A percentile compares a stretch with the other conserved stretches of the same genome.
These are phyloP conservation scores for Amaranthus cruentus DNA, from an alignment of 148 eudicot species.

Conservation along the genomic window DNA sequence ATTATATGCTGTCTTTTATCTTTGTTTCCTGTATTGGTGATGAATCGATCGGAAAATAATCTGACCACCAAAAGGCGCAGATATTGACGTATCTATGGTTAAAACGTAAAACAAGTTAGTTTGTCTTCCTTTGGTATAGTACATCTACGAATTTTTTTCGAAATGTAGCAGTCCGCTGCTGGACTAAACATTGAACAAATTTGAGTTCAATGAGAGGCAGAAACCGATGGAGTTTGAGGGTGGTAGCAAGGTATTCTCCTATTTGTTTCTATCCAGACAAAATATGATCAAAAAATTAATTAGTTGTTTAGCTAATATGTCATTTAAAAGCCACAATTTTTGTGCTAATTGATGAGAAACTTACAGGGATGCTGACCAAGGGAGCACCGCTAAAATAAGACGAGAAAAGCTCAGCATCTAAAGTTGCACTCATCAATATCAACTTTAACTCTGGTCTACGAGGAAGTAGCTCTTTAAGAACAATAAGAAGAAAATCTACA, in stretches of 20 bases:
- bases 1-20: too few relatives aligned
- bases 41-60: background rate
- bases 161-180: background rate
- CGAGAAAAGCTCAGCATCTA: conserved; percentile 92
- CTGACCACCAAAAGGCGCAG: background rate
- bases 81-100: background rate
- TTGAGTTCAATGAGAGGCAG: background rate
- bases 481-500: conserved; percentile 90
- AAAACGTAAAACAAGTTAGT: background rate
- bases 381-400: conserved; percentile 88
- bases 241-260: background rate
- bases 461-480: conserved; percentile 90
- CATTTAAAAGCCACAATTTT: background rate
- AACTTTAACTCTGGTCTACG: conserved; percentile 81
- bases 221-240: background rate
- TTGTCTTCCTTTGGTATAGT: background rate
- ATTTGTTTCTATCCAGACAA: background rate
- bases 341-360: conserved; percentile 10
- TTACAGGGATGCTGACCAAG: conserved; percentile 70
- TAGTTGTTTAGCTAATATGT: background rate
- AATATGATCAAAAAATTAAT: too few relatives aligned
- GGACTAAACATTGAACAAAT: too few relatives aligned
- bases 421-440: conserved; percentile 96
- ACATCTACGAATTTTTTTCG: background rate
- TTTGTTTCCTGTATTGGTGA: too few relatives aligned